These are phyloP conservation scores for Craspedostauros australis DNA, from an alignment of 108 stramenopile genomes.

Conservation along the genomic window DNA sequence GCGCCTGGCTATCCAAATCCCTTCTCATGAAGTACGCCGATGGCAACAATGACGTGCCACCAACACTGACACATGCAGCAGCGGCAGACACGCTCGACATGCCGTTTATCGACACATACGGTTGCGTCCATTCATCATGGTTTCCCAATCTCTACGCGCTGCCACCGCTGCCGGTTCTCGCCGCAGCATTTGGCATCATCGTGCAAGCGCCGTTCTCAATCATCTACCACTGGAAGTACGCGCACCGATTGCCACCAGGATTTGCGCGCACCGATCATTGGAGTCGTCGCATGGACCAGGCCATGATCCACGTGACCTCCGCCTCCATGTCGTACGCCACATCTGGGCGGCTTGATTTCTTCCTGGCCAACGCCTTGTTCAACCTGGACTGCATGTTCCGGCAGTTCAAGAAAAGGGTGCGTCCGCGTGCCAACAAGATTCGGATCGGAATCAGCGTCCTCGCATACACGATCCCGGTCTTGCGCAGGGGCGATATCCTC, in stretches of 20 bases:
- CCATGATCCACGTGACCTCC: constrained; percentile 63
- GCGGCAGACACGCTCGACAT: constrained; percentile 2
- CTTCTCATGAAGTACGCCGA: constrained; percentile 8
- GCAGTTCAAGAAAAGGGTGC: constrained; percentile 39
- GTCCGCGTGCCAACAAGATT: constrained; percentile 47
- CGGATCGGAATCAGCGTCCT: constrained; percentile 52
- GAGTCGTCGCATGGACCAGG: constrained; percentile 76
- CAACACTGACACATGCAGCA: constrained; percentile 11
- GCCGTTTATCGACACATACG: not conserved
- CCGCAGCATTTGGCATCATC: constrained; percentile 39
- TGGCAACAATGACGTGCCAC: constrained; percentile 7
- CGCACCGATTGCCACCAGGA: constrained; percentile 36
- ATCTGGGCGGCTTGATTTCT: constrained; percentile 54
- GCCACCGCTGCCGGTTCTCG: constrained; percentile 50
- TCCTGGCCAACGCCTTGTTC: constrained; percentile 42
- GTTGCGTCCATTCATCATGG: constrained; percentile 28
- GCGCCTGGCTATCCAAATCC: constrained; percentile 37
- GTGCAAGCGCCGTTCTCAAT: constrained; percentile 64
- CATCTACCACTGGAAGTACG: constrained; percentile 55
- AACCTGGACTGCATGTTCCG: constrained; percentile 54
- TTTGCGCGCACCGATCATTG: constrained; percentile 57
- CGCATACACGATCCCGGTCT: constrained; percentile 49
- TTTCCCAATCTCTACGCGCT: constrained; percentile 57
- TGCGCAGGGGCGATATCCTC: constrained; percentile 20
- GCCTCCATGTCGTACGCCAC: constrained; percentile 60